Evolutionary conservation across 2,329 filamentous ascomycete species (phyloP), one percentile per base, ranked within the genome.

Genomic region (Alternaria triticimaculans): DNA sequence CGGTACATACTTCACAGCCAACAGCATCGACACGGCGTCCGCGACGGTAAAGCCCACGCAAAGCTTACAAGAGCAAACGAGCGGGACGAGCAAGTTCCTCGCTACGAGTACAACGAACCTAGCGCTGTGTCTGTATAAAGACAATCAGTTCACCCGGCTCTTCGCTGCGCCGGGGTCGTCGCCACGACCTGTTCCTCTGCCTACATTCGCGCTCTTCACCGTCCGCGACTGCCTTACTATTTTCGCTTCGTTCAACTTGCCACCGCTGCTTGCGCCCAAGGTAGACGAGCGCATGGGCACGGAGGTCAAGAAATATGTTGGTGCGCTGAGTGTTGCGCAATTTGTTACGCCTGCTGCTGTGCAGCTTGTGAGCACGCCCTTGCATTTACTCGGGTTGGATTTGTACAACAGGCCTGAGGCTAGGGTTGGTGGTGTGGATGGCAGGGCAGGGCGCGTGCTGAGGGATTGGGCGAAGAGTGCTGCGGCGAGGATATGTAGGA

Each of bases 241-340:
- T 72, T 97, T 96, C 79, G 93, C 93, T 5, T 92, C 89, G 12
- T 98, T 97, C 86, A 97, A 97, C 77, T 83, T 97, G 3, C 95
- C 95, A 0, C 88, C 92, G 0, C 76, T 96, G 2, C 84, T 97
- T 10, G 92, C 92, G 0, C 93, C 93, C 0, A 80, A 83, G 6
- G 82, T 97, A 20, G 87, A 81, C 5, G 8, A 37, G 28, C 75
- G 62, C 14, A 72, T 80, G 66, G 46, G 60, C 45, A 68, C 86
- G 14, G 81, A 85, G 18, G 83, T 84, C 26, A 83, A 85, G 60
- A 86, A 87, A 65, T 79, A 89, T 30, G 81, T 88, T 15, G 82
- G 71, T 6, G 74, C 76, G 2, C 77, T 79, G 0, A 81, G 78
- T 2, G 75, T 91, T 4, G 92, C 93, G 25, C 94, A 97, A 80